Percentiles rank a stretch among this genome's conserved stretches.
These are phyloP conservation scores for Schizophyllum amplum DNA, from an alignment of 1,284 basidiomycete species.

Conservation along the genomic window DNA sequence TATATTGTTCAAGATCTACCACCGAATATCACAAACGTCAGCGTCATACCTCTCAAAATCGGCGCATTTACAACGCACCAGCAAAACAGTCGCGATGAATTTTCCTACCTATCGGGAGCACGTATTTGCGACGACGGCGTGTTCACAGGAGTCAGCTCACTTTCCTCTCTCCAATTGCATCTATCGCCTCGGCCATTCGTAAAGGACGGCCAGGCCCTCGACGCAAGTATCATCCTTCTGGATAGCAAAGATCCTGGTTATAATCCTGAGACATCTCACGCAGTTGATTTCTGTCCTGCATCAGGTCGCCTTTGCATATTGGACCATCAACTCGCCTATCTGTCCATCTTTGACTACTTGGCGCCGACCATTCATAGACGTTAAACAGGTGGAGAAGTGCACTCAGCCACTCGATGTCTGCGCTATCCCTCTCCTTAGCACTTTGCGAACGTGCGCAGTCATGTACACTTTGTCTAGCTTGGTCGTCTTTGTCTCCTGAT, in stretches of 20 bases:
- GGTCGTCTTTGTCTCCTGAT: too few species aligned
- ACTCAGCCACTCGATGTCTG: too few species aligned
- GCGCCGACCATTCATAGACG: too few species aligned
- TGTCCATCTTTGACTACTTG: not conserved
- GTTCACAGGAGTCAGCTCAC: not conserved
- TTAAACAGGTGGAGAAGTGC: too few species aligned
- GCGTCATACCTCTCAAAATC: not conserved
- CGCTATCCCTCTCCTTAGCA: too few species aligned
- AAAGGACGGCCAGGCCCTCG: not conserved
- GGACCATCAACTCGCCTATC: not conserved
- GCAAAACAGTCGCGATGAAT: not conserved
- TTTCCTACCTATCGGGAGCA: not conserved
- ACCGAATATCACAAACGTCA: too few species aligned
- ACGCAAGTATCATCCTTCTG: not conserved
- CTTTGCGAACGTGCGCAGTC: too few species aligned
- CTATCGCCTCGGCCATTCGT: not conserved
- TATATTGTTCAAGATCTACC: too few species aligned
- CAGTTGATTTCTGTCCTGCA: not conserved
- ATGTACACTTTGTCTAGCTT: too few species aligned
- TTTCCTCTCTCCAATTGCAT: not conserved
- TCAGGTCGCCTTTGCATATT: not conserved
- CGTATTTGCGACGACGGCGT: not conserved
- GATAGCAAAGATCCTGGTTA: not conserved
- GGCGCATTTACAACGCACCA: not conserved
- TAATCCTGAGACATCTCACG: not conserved